Conservation (phyloP, 495 filamentous ascomycete species). For the Xylaria acuta region DNA sequence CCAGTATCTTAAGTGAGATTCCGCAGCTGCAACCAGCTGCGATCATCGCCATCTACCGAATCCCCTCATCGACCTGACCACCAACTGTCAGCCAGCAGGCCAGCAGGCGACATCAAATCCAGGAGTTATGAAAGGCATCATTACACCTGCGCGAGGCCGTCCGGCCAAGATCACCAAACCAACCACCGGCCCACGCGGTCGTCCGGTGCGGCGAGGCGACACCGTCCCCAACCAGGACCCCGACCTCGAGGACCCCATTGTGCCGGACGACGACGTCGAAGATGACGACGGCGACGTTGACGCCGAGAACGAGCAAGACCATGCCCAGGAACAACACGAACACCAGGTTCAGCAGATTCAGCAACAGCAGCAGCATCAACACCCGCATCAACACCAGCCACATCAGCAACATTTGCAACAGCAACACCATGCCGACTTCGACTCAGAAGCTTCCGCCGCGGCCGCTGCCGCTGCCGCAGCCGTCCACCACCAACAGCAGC, state of each 20-base stretch:
- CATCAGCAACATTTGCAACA: constrained; percentile 19
- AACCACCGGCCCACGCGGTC: constrained; percentile 29
- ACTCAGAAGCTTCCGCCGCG: constrained; percentile 45
- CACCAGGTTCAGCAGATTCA: constrained; percentile 1
- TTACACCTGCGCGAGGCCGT: constrained; percentile 46
- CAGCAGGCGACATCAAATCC: constrained; percentile 27
- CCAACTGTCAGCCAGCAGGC: constrained; percentile 48
- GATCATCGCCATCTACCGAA: constrained; percentile 28
- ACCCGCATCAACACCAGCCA: constrained; percentile 20
- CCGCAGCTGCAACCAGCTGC: constrained; percentile 37
- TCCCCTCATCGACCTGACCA: constrained; percentile 37
- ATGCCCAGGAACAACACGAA: constrained; percentile 19
- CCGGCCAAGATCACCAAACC: constrained; percentile 53
- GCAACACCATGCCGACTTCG: constrained; percentile 33
- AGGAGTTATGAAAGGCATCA: constrained; percentile 41
- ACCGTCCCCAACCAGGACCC: constrained; percentile 30
- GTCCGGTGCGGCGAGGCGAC: constrained; percentile 38
- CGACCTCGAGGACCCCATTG: constrained; percentile 32
- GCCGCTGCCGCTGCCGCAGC: constrained; percentile 46
- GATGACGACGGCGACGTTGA: constrained; percentile 28
- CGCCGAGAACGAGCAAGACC: constrained; percentile 29
- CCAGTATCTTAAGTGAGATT: neutral
- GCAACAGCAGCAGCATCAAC: neutral
- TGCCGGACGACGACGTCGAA: constrained; percentile 31
- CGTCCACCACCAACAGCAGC: constrained; percentile 37